Conservation (phyloP, 2,329 filamentous ascomycete species). For the Colletotrichum falcatum region DNA sequence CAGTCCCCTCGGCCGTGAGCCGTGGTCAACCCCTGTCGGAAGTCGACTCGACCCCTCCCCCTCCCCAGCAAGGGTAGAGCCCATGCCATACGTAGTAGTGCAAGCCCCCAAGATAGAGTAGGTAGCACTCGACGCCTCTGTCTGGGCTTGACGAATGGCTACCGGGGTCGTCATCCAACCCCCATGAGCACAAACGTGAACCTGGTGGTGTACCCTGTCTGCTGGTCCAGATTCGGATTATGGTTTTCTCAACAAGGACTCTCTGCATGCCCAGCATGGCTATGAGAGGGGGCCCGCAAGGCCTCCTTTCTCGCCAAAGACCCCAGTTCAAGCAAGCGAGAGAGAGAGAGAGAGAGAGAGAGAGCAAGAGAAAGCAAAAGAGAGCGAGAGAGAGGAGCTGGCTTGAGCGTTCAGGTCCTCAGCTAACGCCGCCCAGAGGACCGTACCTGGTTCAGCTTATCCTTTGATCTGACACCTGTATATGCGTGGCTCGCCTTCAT, state of each 20-base stretch:
- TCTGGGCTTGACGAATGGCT: constrained; percentile 24
- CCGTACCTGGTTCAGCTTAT: constrained; percentile 33
- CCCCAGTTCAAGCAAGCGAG: background rate
- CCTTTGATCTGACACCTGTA: constrained; percentile 37
- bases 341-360: background rate
- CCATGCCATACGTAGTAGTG: constrained; percentile 15
- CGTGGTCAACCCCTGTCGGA: constrained; percentile 20
- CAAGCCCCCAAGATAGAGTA: constrained; percentile 35
- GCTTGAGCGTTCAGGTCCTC: constrained; percentile 33
- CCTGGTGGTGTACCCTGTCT: constrained; percentile 28
- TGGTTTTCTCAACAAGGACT: constrained; percentile 7
- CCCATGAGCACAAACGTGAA: constrained; percentile 19
- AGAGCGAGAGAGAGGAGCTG: constrained; percentile 8
- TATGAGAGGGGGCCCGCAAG: background rate
- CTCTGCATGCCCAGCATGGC: constrained; percentile 11
- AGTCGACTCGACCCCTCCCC: constrained; percentile 20
- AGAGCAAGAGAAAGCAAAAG: background rate
- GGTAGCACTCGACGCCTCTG: constrained; percentile 7
- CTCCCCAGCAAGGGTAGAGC: constrained; percentile 24
- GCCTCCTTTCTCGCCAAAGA: constrained; percentile 14
- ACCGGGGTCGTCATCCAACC: constrained; percentile 9
- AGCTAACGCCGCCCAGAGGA: constrained; percentile 27
- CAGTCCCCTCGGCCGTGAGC: constrained; percentile 28
- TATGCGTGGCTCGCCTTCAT: constrained; percentile 39
- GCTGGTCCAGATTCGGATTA: constrained; percentile 28